Percentiles rank a stretch among this genome's conserved stretches.
Evolutionary conservation across 106 monocot species (phyloP).

Genomic region (Dendrobium huoshanense): DNA sequence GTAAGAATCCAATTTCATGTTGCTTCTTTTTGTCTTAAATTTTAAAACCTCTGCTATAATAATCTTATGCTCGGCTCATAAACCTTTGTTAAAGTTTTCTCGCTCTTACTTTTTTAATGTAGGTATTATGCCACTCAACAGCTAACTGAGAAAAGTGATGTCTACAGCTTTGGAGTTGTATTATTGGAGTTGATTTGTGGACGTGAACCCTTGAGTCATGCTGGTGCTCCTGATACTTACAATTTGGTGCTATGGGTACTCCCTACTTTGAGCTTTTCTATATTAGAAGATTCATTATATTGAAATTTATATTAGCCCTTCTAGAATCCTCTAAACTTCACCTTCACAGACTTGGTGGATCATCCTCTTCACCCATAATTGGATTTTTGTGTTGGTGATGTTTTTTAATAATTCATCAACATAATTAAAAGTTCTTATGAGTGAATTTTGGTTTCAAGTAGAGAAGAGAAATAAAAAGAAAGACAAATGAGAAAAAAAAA

Average conservation of each 20-base stretch:
- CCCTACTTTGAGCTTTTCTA: not conserved
- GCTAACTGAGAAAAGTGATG: slow-evolving; percentile 55
- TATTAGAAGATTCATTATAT: no score
- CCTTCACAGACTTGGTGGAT: no score
- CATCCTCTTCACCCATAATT: no score
- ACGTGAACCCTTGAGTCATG: slow-evolving; percentile 43
- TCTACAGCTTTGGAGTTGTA: slow-evolving; percentile 60
- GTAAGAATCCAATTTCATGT: slow-evolving; percentile 10
- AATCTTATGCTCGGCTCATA: not conserved
- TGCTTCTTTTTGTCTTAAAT: not conserved
- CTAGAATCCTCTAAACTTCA: not conserved
- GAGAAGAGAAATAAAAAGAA: no score
- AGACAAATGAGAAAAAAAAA: no score
- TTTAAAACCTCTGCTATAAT: not conserved
- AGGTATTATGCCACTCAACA: slow-evolving; percentile 41
- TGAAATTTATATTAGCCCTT: no score
- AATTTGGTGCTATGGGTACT: slow-evolving; percentile 55
- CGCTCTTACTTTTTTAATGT: not conserved
- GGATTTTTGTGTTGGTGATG: no score
- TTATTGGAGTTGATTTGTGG: slow-evolving; percentile 50
- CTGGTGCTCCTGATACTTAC: slow-evolving; percentile 44
- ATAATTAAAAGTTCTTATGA: no score
- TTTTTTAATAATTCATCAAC: no score
- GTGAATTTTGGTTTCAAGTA: no score
- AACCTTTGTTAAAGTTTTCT: slow-evolving; percentile 2